Conservation (phyloP, 225 moss, liverwort and hornwort genomes). For the Neckera pumila region DNA sequence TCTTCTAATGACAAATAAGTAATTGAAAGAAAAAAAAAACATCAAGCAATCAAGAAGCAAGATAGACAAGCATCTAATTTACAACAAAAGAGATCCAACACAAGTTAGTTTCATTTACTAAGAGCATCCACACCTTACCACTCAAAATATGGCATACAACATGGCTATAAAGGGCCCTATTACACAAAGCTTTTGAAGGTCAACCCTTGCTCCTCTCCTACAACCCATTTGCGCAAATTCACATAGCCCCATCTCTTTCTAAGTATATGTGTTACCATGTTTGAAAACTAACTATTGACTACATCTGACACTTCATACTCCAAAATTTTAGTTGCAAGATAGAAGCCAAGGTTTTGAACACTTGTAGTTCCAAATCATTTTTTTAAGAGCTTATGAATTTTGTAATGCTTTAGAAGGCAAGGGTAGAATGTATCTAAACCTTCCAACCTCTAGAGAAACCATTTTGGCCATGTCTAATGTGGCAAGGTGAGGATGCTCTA, state of each 20-base stretch:
- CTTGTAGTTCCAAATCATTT: rapidly evolving
- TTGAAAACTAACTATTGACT: rapidly evolving
- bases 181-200: rapidly evolving
- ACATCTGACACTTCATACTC: rapidly evolving
- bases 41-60: not conserved
- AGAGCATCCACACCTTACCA: rapidly evolving
- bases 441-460: rapidly evolving
- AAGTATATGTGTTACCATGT: not conserved
- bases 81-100: rapidly evolving
- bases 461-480: rapidly evolving
- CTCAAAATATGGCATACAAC: rapidly evolving
- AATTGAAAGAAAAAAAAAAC: not conserved
- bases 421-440: rapidly evolving
- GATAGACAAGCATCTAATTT: not conserved
- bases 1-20: too few relatives aligned
- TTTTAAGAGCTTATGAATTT: rapidly evolving
- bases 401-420: rapidly evolving
- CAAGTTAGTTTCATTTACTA: not conserved
- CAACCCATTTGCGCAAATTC: rapidly evolving
- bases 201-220: rapidly evolving
- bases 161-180: not conserved
- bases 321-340: not conserved
- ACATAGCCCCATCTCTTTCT: too few relatives aligned
- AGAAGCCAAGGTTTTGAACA: rapidly evolving
- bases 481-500: rapidly evolving